A percentile compares a stretch with the other conserved stretches of the same genome.
Evolutionary conservation across 2,329 filamentous ascomycete species (phyloP).

Genomic region (Curvularia sp.): DNA sequence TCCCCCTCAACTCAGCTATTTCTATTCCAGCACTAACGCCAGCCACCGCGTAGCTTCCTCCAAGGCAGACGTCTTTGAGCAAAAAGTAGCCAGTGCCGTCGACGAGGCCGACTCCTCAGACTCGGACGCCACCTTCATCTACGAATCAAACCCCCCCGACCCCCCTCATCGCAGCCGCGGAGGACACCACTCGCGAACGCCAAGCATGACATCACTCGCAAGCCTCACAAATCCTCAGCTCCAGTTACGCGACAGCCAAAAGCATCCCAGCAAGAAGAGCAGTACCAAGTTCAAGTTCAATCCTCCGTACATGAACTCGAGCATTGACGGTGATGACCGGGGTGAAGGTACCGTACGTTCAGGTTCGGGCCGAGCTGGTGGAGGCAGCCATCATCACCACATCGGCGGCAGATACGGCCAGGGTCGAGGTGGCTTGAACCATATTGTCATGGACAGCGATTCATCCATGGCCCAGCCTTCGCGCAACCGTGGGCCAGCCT

Average conservation of each 20-base stretch:
- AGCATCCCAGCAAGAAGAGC: conserved; percentile 75
- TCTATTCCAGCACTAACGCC: conserved; percentile 47
- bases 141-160: conserved; percentile 90
- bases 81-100: conserved; percentile 92
- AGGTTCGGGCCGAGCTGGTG: conserved; percentile 55
- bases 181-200: conserved; percentile 86
- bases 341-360: conserved; percentile 49
- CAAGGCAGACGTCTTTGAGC: conserved; percentile 98
- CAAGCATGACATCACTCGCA: conserved; percentile 82
- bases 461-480: conserved; percentile 73
- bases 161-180: conserved; percentile 67
- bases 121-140: conserved; percentile 98
- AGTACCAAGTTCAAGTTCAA: conserved; percentile 99
- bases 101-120: conserved; percentile 97
- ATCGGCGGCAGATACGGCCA: conserved; percentile 81
- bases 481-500: conserved; percentile 66
- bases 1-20: conserved; percentile 42
- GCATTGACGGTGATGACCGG: conserved; percentile 56
- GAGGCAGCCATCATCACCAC: conserved; percentile 79
- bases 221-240: conserved; percentile 68
- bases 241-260: conserved; percentile 67
- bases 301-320: conserved; percentile 71
- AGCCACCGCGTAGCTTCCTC: conserved; percentile 71
- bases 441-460: conserved; percentile 62
- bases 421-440: conserved; percentile 72